Conservation (phyloP, 305 asterid genomes). For the Rubia peregrina region DNA sequence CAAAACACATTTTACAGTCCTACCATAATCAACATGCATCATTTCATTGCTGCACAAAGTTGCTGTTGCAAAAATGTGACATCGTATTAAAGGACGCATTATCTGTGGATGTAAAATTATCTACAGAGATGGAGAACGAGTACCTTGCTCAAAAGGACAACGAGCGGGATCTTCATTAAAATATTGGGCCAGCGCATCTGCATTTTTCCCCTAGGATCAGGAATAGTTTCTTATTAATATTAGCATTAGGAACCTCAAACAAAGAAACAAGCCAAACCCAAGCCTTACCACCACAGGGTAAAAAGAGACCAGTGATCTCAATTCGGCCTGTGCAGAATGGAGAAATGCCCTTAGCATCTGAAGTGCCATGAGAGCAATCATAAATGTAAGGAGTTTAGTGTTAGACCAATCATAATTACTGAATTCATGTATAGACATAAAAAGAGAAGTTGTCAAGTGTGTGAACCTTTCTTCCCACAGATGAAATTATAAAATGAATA, state of each 20-base stretch:
- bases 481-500: too few species aligned
- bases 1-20: too few species aligned
- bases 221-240: slow-evolving; percentile 17
- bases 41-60: neutral
- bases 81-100: neutral
- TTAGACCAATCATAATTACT: too few species aligned
- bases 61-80: neutral
- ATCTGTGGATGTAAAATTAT: neutral
- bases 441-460: neutral
- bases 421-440: neutral
- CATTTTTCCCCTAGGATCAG: slow-evolving; percentile 57
- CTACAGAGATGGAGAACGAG: neutral
- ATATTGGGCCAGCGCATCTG: slow-evolving; percentile 73
- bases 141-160: slow-evolving; percentile 91
- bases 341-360: slow-evolving; percentile 65
- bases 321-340: slow-evolving; percentile 60
- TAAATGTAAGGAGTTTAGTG: neutral
- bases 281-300: slow-evolving; percentile 68
- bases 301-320: slow-evolving; percentile 61
- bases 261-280: neutral
- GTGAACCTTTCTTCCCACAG: too few species aligned
- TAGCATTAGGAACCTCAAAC: neutral
- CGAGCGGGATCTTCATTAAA: slow-evolving; percentile 90
- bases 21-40: neutral
- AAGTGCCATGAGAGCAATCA: slow-evolving; percentile 15